A percentile compares a stretch with the other conserved stretches of the same genome.
Conservation (phyloP, 2,329 filamentous ascomycete genomes). For the Fusarium marasasianum region DNA sequence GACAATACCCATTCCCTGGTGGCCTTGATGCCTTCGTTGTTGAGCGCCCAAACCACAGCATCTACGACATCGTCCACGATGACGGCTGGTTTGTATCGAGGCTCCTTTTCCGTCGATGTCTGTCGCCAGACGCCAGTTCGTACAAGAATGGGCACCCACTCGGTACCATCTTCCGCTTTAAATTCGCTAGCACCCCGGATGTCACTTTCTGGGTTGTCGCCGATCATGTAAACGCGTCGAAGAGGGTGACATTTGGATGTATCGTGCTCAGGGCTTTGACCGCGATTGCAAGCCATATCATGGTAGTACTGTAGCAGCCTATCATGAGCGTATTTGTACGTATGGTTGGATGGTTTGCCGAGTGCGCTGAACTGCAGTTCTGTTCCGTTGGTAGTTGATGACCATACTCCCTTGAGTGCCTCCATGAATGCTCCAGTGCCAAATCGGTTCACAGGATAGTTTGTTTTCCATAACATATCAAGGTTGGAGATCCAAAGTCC, state of each 20-base stretch:
- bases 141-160: constrained; percentile 82
- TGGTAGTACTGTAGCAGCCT: constrained; percentile 65
- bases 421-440: constrained; percentile 92
- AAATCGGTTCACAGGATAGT: constrained; percentile 84
- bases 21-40: constrained; percentile 58
- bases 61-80: constrained; percentile 79
- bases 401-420: constrained; percentile 83
- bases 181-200: constrained; percentile 88
- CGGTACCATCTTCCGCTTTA: constrained; percentile 69
- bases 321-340: constrained; percentile 84
- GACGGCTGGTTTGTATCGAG: constrained; percentile 68
- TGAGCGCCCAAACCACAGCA: constrained; percentile 80
- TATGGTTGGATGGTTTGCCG: constrained; percentile 82
- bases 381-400: constrained; percentile 71
- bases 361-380: constrained; percentile 72
- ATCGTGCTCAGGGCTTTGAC: constrained; percentile 18
- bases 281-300: constrained; percentile 37
- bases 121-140: constrained; percentile 78
- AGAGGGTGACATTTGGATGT: constrained; percentile 59
- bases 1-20: constrained; percentile 46
- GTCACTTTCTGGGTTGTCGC: constrained; percentile 89
- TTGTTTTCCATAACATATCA: constrained; percentile 88
- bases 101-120: constrained; percentile 54
- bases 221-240: constrained; percentile 89
- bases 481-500: constrained; percentile 88